phyloP scores from a whole-genome alignment of 495 filamentous ascomycete species.

The Trichoderma gamsii region DNA sequence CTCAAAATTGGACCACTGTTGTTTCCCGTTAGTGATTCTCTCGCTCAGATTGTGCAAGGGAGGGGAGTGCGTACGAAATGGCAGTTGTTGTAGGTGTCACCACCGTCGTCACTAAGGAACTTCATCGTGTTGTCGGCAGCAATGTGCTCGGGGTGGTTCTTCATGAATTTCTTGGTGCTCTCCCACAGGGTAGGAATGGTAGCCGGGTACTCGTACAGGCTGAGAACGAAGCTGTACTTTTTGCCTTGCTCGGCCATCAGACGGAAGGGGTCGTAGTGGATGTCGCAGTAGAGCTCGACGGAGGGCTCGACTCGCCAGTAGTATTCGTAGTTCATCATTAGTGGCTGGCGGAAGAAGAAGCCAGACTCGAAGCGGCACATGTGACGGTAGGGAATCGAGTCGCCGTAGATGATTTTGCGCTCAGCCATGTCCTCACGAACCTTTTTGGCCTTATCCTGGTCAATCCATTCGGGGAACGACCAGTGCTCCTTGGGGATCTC shows the following conservation, averaged over 20 bases:
- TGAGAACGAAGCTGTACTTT: conserved; percentile 85
- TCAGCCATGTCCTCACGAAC: conserved; percentile 79
- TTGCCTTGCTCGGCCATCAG: conserved; percentile 84
- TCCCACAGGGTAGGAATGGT: conserved; percentile 97
- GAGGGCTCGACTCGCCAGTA: conserved; percentile 92
- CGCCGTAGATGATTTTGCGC: conserved; percentile 89
- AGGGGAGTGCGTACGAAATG: conserved; percentile 70
- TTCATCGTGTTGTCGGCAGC: conserved; percentile 76
- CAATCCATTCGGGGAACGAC: conserved; percentile 83
- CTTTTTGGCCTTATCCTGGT: conserved; percentile 74
- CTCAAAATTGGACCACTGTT: conserved; percentile 88
- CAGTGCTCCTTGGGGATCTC: conserved; percentile 78
- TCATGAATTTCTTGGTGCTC: conserved; percentile 84
- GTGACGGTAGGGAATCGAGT: conserved; percentile 84
- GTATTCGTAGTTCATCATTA: conserved; percentile 82
- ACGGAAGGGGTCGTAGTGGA: conserved; percentile 77
- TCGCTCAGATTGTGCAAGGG: background rate
- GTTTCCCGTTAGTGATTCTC: background rate
- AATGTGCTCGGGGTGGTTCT: conserved; percentile 81
- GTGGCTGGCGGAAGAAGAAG: conserved; percentile 81
- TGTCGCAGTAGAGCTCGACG: conserved; percentile 80
- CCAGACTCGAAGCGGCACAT: conserved; percentile 94
- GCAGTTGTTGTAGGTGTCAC: conserved; percentile 88
- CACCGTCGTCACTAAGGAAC: conserved; percentile 86
- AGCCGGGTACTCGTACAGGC: conserved; percentile 89